A percentile compares a stretch with the other conserved stretches of the same genome.
phyloP scores from a whole-genome alignment of 2,329 filamentous ascomycete species.

The Myriosclerotinia curreyana region DNA sequence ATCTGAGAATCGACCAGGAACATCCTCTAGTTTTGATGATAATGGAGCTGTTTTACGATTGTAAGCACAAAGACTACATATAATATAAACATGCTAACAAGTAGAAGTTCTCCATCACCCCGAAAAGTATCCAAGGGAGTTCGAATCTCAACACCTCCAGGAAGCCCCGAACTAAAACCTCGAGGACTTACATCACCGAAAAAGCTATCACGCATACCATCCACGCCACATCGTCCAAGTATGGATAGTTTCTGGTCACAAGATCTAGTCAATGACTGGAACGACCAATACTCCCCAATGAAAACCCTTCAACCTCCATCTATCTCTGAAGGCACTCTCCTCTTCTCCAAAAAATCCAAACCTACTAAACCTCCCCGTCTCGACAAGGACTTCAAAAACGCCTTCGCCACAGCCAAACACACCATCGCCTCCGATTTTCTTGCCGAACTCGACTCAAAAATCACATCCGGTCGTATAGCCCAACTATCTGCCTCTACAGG shows the following conservation, averaged over 20 bases:
- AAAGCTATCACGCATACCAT: conserved; percentile 47
- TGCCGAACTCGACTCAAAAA: conserved; percentile 61
- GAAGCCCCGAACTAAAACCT: conserved; percentile 32
- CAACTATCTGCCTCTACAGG: conserved; percentile 60
- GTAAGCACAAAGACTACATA: neutral
- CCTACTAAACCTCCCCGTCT: conserved; percentile 40
- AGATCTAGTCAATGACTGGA: conserved; percentile 59
- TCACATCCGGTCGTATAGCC: conserved; percentile 59
- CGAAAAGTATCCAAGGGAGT: conserved; percentile 29
- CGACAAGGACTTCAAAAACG: conserved; percentile 50
- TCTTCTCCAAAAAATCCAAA: conserved; percentile 25
- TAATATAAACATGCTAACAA: conserved; percentile 13
- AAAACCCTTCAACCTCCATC: conserved; percentile 42
- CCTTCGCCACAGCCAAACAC: conserved; percentile 62
- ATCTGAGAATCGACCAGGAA: conserved; percentile 17
- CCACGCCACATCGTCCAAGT: conserved; percentile 52
- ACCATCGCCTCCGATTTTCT: conserved; percentile 63
- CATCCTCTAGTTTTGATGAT: conserved; percentile 17
- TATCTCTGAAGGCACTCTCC: neutral
- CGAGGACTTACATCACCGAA: conserved; percentile 33
- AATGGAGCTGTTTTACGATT: conserved; percentile 19
- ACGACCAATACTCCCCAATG: conserved; percentile 57
- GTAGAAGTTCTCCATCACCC: conserved; percentile 31
- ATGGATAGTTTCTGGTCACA: conserved; percentile 60
- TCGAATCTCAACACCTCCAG: conserved; percentile 34